Evolutionary conservation across 257 asterid genomes (phyloP), one percentile per base, ranked within the genome.

Genomic region (Capsicum rhomboideum): DNA sequence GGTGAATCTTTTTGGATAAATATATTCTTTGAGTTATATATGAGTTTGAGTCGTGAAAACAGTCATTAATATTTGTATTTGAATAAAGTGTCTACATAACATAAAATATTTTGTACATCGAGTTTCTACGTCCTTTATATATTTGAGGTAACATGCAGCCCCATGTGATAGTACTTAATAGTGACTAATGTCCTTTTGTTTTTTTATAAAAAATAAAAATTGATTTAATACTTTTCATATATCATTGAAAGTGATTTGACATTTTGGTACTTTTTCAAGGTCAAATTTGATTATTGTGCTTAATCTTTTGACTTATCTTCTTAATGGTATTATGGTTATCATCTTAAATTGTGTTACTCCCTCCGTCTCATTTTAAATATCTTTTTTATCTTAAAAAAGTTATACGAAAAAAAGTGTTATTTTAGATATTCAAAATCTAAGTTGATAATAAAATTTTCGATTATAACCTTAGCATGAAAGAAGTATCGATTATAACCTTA

Each of bases 121-220:
- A 61, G 5, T 6, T 23, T 23, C 4, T 14, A 0, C 10, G n/a
- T n/a, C 8, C 1, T 61, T 17, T 16, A 31, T 67, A 9, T 31
- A 1, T 8, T 56, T 68, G 78, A 17, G 52, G 78, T 34, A 68
- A 68, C 31, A 49, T 7, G 23, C 17, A 72, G 40, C 0, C 69
- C 71, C 85, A 82, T 31, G 85, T 69, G 85, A 68, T 68, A n/a
- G n/a, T n/a, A n/a, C n/a, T n/a, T n/a, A 50, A 68, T 31, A 53
- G 34, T 53, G 52, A 58, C 26, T 44, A 42, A 4, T 37, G 13
- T 34, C 16, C 31, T 53, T 77, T 67, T 16, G 26, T 21, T 23
- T 12, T 52, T 53, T 78, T 53, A 53, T 28, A n/a, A n/a, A n/a
- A n/a, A n/a, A n/a, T n/a, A n/a, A n/a, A n/a, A n/a, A n/a, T 9